A percentile compares a stretch with the other conserved stretches of the same genome.
Conservation (phyloP, 2,329 filamentous ascomycete species). For the Mycocentrospora acerina region DNA sequence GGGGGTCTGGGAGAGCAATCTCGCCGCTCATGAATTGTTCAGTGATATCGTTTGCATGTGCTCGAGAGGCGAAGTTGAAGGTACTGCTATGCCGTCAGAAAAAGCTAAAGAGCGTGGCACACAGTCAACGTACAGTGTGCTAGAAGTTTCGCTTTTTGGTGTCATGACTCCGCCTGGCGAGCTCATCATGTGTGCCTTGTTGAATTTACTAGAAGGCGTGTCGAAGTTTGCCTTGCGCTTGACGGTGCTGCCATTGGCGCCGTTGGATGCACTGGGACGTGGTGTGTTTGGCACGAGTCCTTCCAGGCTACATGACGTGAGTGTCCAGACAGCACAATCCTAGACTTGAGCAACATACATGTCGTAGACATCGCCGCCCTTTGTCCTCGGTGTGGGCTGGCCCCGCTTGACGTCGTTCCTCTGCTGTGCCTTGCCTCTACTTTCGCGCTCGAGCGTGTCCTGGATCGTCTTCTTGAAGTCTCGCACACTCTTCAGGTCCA, state of each 20-base stretch:
- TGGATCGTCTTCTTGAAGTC: constrained; percentile 86
- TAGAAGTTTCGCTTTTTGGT: constrained; percentile 37
- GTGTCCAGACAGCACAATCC: constrained; percentile 7
- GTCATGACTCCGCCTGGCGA: constrained; percentile 50
- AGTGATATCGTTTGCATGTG: constrained; percentile 76
- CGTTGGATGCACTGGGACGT: constrained; percentile 40
- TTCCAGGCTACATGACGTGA: constrained; percentile 43
- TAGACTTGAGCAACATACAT: constrained; percentile 56
- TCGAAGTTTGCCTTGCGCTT: constrained; percentile 58
- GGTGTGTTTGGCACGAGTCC: constrained; percentile 50
- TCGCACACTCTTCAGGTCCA: constrained; percentile 70
- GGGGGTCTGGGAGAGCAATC: constrained; percentile 66
- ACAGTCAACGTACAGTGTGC: constrained; percentile 40
- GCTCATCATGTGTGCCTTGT: constrained; percentile 46
- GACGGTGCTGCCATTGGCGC: constrained; percentile 49
- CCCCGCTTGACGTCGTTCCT: constrained; percentile 62
- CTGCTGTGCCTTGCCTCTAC: constrained; percentile 65
- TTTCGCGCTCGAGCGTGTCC: constrained; percentile 77
- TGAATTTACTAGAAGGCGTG: constrained; percentile 51
- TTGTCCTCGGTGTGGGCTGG: constrained; percentile 60
- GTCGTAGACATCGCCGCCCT: constrained; percentile 71
- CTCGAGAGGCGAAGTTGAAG: constrained; percentile 73
- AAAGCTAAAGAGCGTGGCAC: neutral
- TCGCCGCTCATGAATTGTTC: constrained; percentile 78
- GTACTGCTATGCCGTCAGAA: constrained; percentile 42